Conservation (phyloP, 345 rosid species). For the Eucalyptus cladocalyx region DNA sequence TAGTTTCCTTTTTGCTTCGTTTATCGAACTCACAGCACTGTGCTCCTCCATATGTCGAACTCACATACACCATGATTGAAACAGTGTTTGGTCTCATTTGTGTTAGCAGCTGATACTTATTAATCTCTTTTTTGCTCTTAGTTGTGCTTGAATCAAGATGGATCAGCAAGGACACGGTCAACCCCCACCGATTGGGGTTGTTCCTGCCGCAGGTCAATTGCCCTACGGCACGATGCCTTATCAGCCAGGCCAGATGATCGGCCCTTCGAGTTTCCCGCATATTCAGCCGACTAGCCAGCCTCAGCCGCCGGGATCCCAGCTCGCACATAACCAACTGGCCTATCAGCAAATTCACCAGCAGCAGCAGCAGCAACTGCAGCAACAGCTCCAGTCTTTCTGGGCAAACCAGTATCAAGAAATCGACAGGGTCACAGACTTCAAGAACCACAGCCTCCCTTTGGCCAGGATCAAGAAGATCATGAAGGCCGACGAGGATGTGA, state of each 20-base stretch:
- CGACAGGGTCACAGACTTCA: constrained; percentile 73
- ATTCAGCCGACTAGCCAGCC: constrained; percentile 36
- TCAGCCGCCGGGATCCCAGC: constrained; percentile 47
- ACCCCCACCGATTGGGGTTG: constrained; percentile 43
- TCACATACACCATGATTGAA: background rate
- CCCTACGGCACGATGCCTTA: constrained; percentile 52
- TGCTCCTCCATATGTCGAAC: background rate
- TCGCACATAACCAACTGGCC: constrained; percentile 57
- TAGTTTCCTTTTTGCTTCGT: background rate
- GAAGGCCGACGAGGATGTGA: constrained; percentile 97
- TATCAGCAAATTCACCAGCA: constrained; percentile 88
- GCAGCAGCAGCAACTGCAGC: constrained; percentile 86
- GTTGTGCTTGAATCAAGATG: constrained; percentile 23
- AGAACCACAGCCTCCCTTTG: constrained; percentile 88
- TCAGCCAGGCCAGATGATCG: constrained; percentile 44
- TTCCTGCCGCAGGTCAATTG: constrained; percentile 21
- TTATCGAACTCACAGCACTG: background rate
- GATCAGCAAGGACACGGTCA: constrained; percentile 78
- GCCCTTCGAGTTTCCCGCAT: constrained; percentile 13
- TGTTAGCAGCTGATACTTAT: background rate
- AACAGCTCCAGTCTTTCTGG: constrained; percentile 88
- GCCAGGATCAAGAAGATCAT: constrained; percentile 99
- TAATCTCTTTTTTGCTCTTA: background rate
- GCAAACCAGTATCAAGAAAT: constrained; percentile 73
- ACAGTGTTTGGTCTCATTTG: background rate